Evolutionary conservation across 2,329 filamentous ascomycete genomes (phyloP).

Genomic region (Hypoxylon sp.): DNA sequence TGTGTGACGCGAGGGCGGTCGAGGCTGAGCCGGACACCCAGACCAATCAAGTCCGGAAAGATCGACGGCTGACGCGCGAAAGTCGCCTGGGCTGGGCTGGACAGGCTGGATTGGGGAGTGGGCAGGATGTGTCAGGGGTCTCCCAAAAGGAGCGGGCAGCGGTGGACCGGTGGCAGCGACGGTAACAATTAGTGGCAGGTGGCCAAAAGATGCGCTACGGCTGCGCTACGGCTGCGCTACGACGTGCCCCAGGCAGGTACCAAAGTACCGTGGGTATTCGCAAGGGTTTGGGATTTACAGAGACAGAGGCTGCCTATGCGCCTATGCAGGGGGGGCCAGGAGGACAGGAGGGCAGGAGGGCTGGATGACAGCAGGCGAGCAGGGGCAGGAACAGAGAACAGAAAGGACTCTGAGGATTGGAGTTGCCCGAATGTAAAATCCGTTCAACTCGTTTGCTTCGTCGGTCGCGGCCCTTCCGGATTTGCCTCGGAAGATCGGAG

Average conservation of each 20-base stretch:
- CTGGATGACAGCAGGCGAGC: too few relatives aligned
- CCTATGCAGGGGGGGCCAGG: conserved; percentile 27
- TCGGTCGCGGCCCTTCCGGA: conserved; percentile 29
- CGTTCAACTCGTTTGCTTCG: conserved; percentile 13
- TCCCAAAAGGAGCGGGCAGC: conserved; percentile 20
- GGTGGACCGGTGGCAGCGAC: conserved; percentile 26
- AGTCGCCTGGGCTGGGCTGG: conserved; percentile 41
- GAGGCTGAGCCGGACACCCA: conserved; percentile 45
- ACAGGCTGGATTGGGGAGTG: conserved; percentile 14
- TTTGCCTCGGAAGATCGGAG: conserved; percentile 30
- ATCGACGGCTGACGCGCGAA: conserved; percentile 42
- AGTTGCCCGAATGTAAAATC: conserved; percentile 26
- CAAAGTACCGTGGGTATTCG: neutral
- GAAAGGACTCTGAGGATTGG: conserved; percentile 4
- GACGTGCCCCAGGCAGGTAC: too few relatives aligned
- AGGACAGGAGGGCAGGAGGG: neutral
- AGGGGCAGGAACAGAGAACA: too few relatives aligned
- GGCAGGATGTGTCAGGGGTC: conserved; percentile 23
- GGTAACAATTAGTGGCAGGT: conserved; percentile 31
- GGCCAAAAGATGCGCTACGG: too few relatives aligned
- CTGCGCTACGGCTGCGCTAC: too few relatives aligned
- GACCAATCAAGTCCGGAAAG: conserved; percentile 35
- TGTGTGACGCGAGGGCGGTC: conserved; percentile 45
- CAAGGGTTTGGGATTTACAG: too few relatives aligned
- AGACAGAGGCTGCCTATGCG: too few relatives aligned